Percentiles rank a stretch among this genome's conserved stretches.
phyloP scores from a whole-genome alignment of 371 early-diverging fungal species.

The Mucor piriformis region DNA sequence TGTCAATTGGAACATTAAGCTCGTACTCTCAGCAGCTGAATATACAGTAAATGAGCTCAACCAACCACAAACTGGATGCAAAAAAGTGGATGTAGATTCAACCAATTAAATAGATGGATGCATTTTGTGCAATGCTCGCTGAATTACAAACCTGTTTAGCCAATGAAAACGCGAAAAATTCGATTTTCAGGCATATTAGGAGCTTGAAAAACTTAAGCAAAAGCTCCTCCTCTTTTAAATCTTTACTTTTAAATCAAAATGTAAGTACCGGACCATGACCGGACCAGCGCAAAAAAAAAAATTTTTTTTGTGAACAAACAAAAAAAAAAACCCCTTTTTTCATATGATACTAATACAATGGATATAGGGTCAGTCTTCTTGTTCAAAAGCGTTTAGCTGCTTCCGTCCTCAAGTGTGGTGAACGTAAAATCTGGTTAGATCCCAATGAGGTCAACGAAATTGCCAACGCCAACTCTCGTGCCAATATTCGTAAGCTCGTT shows the following conservation, averaged over 20 bases:
- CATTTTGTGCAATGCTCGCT: slow-evolving; percentile 1
- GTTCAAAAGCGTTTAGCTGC: slow-evolving; percentile 97
- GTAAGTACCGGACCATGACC: slow-evolving; percentile 5
- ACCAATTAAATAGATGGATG: slow-evolving; percentile 27
- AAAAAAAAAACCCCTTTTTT: neutral
- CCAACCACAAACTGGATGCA: no score
- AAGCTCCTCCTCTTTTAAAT: slow-evolving; percentile 5
- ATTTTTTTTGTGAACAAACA: neutral
- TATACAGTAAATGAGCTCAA: no score
- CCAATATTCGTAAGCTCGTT: slow-evolving; percentile 96
- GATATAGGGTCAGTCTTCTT: slow-evolving; percentile 75
- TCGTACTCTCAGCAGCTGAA: no score
- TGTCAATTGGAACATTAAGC: no score
- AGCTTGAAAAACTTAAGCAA: neutral
- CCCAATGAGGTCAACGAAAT: slow-evolving; percentile 97
- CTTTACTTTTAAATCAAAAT: neutral
- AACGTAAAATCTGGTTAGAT: slow-evolving; percentile 99
- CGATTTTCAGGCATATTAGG: slow-evolving; percentile 5
- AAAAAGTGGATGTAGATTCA: neutral
- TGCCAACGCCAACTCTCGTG: slow-evolving; percentile 94
- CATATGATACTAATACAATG: no score
- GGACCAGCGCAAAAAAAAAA: neutral
- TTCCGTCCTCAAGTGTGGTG: slow-evolving; percentile 97
- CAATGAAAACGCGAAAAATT: no score
- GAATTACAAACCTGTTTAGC: no score